Conservation (phyloP, 2,329 filamentous ascomycete species). For the Hirsutella thompsonii region DNA sequence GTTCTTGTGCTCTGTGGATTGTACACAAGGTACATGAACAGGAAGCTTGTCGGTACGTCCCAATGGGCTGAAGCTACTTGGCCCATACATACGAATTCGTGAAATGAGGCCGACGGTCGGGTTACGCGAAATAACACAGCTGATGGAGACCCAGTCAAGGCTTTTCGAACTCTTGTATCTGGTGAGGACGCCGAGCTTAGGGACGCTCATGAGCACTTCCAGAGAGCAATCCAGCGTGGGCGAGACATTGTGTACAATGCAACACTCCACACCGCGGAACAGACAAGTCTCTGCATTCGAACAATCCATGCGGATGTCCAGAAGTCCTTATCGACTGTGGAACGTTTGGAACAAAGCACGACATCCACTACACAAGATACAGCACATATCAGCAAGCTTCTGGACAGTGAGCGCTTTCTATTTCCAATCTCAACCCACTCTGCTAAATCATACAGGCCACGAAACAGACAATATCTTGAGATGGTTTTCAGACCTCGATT, state of each 20-base stretch:
- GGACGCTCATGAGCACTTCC: slow-evolving; percentile 3
- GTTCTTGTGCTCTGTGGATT: slow-evolving; percentile 5
- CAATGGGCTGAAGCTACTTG: no score
- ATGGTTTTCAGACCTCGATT: slow-evolving; percentile 5
- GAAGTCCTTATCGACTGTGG: neutral
- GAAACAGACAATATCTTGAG: slow-evolving; percentile 2
- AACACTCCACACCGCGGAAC: slow-evolving; percentile 1
- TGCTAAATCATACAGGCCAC: neutral
- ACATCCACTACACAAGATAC: neutral
- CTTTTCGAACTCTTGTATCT: slow-evolving; percentile 3
- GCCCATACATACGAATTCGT: no score
- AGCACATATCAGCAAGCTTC: neutral
- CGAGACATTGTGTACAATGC: slow-evolving; percentile 4
- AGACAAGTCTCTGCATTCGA: slow-evolving; percentile 1
- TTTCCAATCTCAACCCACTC: no score
- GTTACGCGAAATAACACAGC: neutral
- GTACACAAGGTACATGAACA: slow-evolving; percentile 4
- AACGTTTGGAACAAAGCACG: neutral
- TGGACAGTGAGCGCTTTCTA: slow-evolving; percentile 2
- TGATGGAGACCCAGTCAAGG: slow-evolving; percentile 2
- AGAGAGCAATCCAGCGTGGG: slow-evolving; percentile 3
- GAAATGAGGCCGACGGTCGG: no score
- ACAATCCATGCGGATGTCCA: slow-evolving; percentile 1
- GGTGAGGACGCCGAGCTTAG: slow-evolving; percentile 5
- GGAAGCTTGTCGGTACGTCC: slow-evolving; percentile 4